Evolutionary conservation across 2,329 filamentous ascomycete genomes (phyloP).

Genomic region (Podosphaera xanthii): DNA sequence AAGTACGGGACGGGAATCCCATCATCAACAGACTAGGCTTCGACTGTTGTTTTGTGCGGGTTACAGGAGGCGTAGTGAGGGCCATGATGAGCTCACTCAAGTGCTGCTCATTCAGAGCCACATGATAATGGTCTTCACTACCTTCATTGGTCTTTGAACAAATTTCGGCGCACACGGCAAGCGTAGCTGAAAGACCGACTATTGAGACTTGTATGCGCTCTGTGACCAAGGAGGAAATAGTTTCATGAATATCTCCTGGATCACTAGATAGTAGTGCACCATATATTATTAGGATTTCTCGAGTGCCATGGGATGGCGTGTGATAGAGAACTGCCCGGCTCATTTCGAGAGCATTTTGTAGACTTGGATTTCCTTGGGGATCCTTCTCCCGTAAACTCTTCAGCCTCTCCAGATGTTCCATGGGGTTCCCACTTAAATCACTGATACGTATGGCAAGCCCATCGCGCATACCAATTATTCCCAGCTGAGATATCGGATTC

Average conservation of each 20-base stretch:
- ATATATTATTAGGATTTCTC: conserved; percentile 80
- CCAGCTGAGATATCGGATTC: conserved; percentile 91
- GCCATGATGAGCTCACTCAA: conserved; percentile 76
- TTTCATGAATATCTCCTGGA: conserved; percentile 86
- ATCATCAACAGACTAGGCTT: conserved; percentile 67
- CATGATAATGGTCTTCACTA: conserved; percentile 51
- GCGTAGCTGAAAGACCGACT: conserved; percentile 73
- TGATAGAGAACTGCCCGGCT: conserved; percentile 79
- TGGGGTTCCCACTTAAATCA: conserved; percentile 78
- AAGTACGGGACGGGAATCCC: conserved; percentile 79
- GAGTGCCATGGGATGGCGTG: conserved; percentile 75
- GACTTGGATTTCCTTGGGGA: conserved; percentile 50
- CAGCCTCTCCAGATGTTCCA: conserved; percentile 63
- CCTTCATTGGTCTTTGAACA: conserved; percentile 72
- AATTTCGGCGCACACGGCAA: conserved; percentile 79
- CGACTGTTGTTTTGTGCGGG: conserved; percentile 37
- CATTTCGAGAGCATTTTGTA: conserved; percentile 95
- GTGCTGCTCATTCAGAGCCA: conserved; percentile 71
- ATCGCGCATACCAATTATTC: conserved; percentile 80
- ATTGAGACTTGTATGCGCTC: conserved; percentile 76
- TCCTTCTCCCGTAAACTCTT: conserved; percentile 41
- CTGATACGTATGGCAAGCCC: conserved; percentile 69
- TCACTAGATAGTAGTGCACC: conserved; percentile 79
- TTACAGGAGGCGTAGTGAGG: conserved; percentile 72
- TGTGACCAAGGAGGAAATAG: conserved; percentile 51